Base-by-base conservation (phyloP, 768 basidiomycete species). In the Suillus cothurnatus region DNA sequence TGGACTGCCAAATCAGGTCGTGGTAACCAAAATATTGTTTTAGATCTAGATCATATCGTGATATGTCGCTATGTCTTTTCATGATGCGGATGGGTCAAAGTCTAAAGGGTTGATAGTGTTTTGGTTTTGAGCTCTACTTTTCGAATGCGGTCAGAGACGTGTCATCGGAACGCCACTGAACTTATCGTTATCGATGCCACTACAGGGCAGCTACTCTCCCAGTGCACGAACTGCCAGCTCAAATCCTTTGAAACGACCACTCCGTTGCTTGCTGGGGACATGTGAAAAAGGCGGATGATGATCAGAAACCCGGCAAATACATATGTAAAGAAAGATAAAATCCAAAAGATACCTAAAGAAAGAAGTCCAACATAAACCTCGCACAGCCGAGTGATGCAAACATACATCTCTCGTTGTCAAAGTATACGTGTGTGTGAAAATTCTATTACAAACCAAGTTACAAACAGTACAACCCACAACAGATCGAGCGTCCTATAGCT, bases 401-500 rank as follows among this genome's bases (percentile, higher is more conserved):
- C 26, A 31, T 39, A 41, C 26, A 21, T 41, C 6, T 59, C 58
- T 41, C 39, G 41, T 59, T 31, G 58, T 59, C n/a, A 41, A 38
- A 21, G 58, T 59, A 28, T 50, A 50, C 50, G 50, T 50, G 50
- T 50, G 26, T 23, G 41, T 31, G 39, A 59, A 31, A 59, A 59
- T 41, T 58, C 58, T 59, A 59, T 59, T 59, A 59, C n/a, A 41
- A 21, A 59, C 58, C 58, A 43, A 31, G 12, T 59, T 41, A 59
- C 58, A 41, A 59, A 19, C 58, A 59, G 58, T 41, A 41, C 39
- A 41, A 31, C 28, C 58, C 58, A 59, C 28, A 28, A 59, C 58
- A 28, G 41, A 31, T 59, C 6, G n/a, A 41, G 11, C 12, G 58
- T 59, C 58, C 58, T 41, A 59, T 59, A 41, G 28, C 26, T 41